These are phyloP conservation scores for Starmerella kuoi DNA, from an alignment of 805 yeast species.

Conservation along the genomic window DNA sequence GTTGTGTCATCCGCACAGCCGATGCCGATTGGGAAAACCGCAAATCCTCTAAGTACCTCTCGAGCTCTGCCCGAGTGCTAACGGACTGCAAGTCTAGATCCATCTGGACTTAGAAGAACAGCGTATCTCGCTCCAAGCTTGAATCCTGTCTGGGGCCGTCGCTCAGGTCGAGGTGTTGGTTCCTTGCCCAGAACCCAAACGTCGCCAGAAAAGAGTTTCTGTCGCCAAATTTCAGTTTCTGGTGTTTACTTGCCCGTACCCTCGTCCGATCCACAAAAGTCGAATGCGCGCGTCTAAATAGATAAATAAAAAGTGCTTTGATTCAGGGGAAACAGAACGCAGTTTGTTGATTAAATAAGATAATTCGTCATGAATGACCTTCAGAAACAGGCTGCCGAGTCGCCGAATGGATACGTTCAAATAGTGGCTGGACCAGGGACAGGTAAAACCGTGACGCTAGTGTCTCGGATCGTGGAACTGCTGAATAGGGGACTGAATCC, in stretches of 20 bases:
- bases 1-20: slow-evolving; percentile 7
- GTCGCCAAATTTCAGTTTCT: too few relatives aligned
- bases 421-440: slow-evolving; percentile 59
- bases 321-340: too few relatives aligned
- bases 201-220: too few relatives aligned
- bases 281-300: too few relatives aligned
- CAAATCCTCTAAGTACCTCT: slow-evolving; percentile 16
- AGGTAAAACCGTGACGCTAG: slow-evolving; percentile 72
- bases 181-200: too few relatives aligned
- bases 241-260: too few relatives aligned
- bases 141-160: background rate
- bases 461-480: slow-evolving; percentile 65
- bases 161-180: too few relatives aligned
- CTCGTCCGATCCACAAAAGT: too few relatives aligned
- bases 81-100: slow-evolving; percentile 4
- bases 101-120: too few relatives aligned
- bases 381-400: slow-evolving; percentile 37
- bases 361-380: slow-evolving; percentile 28
- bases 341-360: too few relatives aligned
- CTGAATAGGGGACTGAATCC: slow-evolving; percentile 46
- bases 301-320: too few relatives aligned
- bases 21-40: slow-evolving; percentile 8
- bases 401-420: slow-evolving; percentile 36
- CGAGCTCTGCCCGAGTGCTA: slow-evolving; percentile 20
- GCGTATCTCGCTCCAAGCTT: background rate